Percentiles rank a stretch among this genome's conserved stretches.
These are phyloP conservation scores for Neolentinus lepideus DNA, from an alignment of 1,284 basidiomycete species.

Conservation along the genomic window DNA sequence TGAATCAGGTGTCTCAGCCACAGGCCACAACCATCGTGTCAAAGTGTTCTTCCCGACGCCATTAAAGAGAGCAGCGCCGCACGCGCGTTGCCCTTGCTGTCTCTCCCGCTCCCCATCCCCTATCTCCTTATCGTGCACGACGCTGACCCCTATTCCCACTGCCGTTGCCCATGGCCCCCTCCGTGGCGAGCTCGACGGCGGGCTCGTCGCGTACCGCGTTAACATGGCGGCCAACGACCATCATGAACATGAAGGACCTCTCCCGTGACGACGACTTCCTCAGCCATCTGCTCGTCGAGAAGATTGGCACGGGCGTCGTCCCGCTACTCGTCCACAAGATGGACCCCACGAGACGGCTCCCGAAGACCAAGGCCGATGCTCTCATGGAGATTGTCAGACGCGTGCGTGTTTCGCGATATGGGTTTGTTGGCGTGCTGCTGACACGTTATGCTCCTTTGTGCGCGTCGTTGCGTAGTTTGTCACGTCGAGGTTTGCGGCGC, in stretches of 20 bases:
- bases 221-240: constrained; percentile 71
- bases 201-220: constrained; percentile 14
- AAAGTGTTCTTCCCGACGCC: not conserved
- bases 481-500: constrained; percentile 40
- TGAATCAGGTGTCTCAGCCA: constrained; percentile 2
- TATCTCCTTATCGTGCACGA: not conserved
- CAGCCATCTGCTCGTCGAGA: constrained; percentile 78
- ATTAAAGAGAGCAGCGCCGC: not conserved
- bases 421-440: constrained; percentile 7
- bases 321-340: constrained; percentile 82
- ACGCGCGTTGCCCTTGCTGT: not conserved
- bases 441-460: constrained; percentile 8
- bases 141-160: not conserved
- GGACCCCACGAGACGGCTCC: constrained; percentile 65
- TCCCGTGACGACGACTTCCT: constrained; percentile 84
- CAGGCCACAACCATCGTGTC: constrained; percentile 1
- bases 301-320: constrained; percentile 66
- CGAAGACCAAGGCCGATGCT: constrained; percentile 60
- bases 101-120: constrained; percentile 5
- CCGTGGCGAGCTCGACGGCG: constrained; percentile 1
- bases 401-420: constrained; percentile 42
- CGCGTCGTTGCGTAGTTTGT: constrained; percentile 41
- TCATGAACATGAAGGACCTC: constrained; percentile 82
- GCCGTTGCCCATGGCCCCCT: constrained; percentile 12
- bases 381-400: constrained; percentile 66